phyloP scores from a whole-genome alignment of 495 filamentous ascomycete species.

The Lentithecium fluviatile region DNA sequence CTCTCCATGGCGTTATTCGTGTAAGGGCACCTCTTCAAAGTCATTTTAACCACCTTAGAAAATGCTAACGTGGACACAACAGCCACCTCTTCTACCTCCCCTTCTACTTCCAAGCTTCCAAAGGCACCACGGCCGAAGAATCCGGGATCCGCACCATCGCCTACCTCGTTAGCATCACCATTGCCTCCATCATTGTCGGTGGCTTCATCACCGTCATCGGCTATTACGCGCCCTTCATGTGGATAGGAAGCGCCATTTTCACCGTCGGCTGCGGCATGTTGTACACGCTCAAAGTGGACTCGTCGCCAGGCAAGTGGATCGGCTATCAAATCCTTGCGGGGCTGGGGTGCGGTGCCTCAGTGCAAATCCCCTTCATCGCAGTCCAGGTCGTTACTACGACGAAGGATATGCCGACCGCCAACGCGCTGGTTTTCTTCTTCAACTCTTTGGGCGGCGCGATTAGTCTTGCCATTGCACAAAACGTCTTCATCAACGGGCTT shows the following conservation, averaged over 20 bases:
- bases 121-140: conserved; percentile 38
- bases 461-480: conserved; percentile 40
- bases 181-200: conserved; percentile 37
- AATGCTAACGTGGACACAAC: background rate
- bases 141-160: conserved; percentile 42
- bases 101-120: conserved; percentile 45
- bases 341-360: conserved; percentile 34
- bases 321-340: conserved; percentile 44
- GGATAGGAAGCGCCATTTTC: conserved; percentile 32
- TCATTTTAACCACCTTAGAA: background rate
- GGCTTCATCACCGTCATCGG: conserved; percentile 36
- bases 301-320: conserved; percentile 34
- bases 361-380: conserved; percentile 43
- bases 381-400: conserved; percentile 38
- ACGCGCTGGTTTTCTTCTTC: conserved; percentile 43
- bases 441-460: conserved; percentile 44
- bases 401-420: conserved; percentile 43
- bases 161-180: conserved; percentile 37
- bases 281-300: conserved; percentile 36
- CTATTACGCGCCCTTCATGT: conserved; percentile 40
- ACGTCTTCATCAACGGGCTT: conserved; percentile 43
- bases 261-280: conserved; percentile 37
- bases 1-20: conserved; percentile 41
- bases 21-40: conserved; percentile 20
- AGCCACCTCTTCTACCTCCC: conserved; percentile 45